Evolutionary conservation across 768 basidiomycete genomes (phyloP).

Genomic region (Russula abietina): DNA sequence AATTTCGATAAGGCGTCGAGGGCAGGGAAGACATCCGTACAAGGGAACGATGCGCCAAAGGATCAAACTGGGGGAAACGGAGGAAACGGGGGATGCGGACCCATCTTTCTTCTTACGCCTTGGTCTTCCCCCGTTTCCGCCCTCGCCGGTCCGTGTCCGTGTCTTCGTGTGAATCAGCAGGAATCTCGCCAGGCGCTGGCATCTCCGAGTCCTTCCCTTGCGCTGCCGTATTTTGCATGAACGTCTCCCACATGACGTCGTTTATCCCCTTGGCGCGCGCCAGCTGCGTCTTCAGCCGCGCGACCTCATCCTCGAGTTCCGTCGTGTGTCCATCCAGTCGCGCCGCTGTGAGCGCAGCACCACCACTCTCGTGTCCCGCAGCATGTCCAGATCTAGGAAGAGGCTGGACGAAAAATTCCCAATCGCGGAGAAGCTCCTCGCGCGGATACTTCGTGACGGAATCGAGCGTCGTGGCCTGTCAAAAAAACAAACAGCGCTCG

Average conservation of each 20-base stretch:
- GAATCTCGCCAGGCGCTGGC: slow-evolving; percentile 3
- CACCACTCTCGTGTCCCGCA: slow-evolving; percentile 28
- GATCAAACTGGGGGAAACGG: neutral
- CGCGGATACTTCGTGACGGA: slow-evolving; percentile 37
- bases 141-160: slow-evolving; percentile 5
- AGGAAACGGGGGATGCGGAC: neutral
- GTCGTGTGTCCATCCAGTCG: slow-evolving; percentile 50
- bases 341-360: slow-evolving; percentile 32
- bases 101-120: slow-evolving; percentile 4
- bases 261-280: slow-evolving; percentile 87
- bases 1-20: slow-evolving; percentile 6
- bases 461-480: slow-evolving; percentile 25
- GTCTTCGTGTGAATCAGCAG: slow-evolving; percentile 15
- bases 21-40: neutral
- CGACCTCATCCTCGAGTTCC: slow-evolving; percentile 70
- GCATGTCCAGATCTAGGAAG: slow-evolving; percentile 29
- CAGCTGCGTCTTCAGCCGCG: slow-evolving; percentile 58
- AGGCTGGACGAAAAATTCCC: slow-evolving; percentile 55
- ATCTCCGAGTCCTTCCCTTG: slow-evolving; percentile 29
- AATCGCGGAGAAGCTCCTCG: slow-evolving; percentile 58
- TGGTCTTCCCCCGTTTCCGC: slow-evolving; percentile 24
- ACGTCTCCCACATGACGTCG: slow-evolving; percentile 87
- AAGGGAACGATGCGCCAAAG: slow-evolving; percentile 1
- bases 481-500: neutral
- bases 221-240: slow-evolving; percentile 60